Evolutionary conservation across 306 rosid species (phyloP), one percentile per base, ranked within the genome.

Genomic region (Rubus idaeus): DNA sequence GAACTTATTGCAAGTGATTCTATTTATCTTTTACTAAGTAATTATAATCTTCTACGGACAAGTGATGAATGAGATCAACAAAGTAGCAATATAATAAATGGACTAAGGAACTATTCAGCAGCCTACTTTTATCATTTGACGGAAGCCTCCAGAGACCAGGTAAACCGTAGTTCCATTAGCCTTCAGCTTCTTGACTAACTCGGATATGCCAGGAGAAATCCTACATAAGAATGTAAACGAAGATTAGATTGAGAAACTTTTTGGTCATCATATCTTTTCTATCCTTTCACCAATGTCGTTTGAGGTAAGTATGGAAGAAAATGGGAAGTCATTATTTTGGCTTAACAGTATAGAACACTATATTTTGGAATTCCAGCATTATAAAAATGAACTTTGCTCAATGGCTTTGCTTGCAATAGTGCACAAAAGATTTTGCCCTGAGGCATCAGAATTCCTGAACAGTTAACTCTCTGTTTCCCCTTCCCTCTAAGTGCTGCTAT

Each of bases 121-220:
- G 49, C 97, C n/a, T 87, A 95, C 99, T 80, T 89, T 79, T 85
- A 95, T 95, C 97, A 95, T 95, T 85, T 90, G 97, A 26, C 97
- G 91, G 80, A 95, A 95, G 79, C 99, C 99, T 41, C 99, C 97
- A 5, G 99, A 95, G 84, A 95, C 86, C 76, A 95, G 88, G 86
- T 84, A 95, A 75, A 92, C 94, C 0, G 77, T 78, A 4, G 64
- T 87, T 52, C 70, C 58, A 50, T 82, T 88, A 61, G 90, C 93
- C 88, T 85, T 90, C 79, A 95, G 84, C 84, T 82, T 92, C 83
- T 83, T 86, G 77, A 95, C 88, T 57, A 95, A 79, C 58, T 90
- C 92, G 20, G 87, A 85, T 23, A 95, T 92, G 70, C 99, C 99
- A 26, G 92, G 97, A 67, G 97, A 89, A 81, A 92, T 92, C 89